Evolutionary conservation across 2,329 filamentous ascomycete species (phyloP).

Genomic region (Hymenoscyphus linearis): DNA sequence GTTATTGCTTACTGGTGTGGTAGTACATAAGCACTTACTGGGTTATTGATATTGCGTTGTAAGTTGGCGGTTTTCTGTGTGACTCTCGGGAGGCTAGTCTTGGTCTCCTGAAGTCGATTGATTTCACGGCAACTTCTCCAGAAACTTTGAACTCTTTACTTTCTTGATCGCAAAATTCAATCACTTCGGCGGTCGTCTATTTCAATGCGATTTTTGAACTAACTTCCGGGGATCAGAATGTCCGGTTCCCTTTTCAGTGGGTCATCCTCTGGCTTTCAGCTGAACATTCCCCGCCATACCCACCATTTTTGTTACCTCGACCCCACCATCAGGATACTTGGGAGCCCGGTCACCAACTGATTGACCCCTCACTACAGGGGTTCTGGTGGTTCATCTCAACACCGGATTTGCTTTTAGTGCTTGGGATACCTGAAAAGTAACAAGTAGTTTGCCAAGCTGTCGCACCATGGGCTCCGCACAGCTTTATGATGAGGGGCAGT

Average conservation of each 20-base stretch:
- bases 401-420: neutral
- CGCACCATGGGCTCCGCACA: slow-evolving; percentile 1
- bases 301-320: neutral
- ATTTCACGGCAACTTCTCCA: too few species aligned
- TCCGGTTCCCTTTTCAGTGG: neutral
- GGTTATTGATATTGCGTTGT: neutral
- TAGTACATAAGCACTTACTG: neutral
- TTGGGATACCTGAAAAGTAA: neutral
- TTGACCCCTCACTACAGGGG: neutral
- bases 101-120: too few species aligned
- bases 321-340: neutral
- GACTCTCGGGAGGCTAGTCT: too few species aligned
- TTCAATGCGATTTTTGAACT: too few species aligned
- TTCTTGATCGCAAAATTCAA: too few species aligned
- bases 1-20: neutral
- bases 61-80: too few species aligned
- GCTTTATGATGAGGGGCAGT: neutral
- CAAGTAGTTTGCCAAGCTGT: neutral
- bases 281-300: neutral
- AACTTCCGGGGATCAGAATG: too few species aligned
- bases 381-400: neutral
- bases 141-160: too few species aligned
- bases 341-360: neutral
- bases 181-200: too few species aligned
- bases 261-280: neutral